Evolutionary conservation across 306 rosid genomes (phyloP), one percentile per base, ranked within the genome.

Genomic region (Malus asiatica): DNA sequence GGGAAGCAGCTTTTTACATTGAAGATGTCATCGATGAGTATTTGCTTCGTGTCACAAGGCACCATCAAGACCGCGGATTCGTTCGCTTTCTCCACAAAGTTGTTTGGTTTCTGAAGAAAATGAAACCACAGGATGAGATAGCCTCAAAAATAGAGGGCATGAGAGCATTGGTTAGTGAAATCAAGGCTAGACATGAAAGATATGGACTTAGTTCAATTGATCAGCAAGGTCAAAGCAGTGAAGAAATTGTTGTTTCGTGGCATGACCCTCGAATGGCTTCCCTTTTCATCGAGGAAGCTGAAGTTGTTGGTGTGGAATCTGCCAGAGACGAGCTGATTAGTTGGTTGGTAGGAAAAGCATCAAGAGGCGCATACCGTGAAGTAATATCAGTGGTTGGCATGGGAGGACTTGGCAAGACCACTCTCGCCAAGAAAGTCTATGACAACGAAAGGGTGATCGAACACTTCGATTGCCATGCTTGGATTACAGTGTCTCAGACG

Each of bases 351-450:
- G 60, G 29, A 13, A 73, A 32, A 32, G 35, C 35, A 32, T 32
- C 44, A 40, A 40, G 23, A 6, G 27, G 3, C 58, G 15, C 14
- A 35, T 35, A 0, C 7, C 82, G 66, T 15, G n/a, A 32, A 10
- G 64, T 70, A 53, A 46, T 78, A 60, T 45, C 81, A 7, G 58
- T 69, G 75, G 76, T 59, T 4, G 81, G 81, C 11, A 77, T 60
- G 76, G 81, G 81, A 20, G 81, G 76, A 20, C 44, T 77, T 16
- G 71, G 81, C 3, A 77, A 77, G 62, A 70, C 81, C 12, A 77
- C 81, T 44, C 71, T 77, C 19, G 71, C 81, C 18, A 45, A 25
- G 30, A 70, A 44, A 60, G 63, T 77, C 8, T 72, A 53, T 8
- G 60, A 72, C 29, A 68, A 9, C 29, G 13, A 5, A 20, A 22